A percentile compares a stretch with the other conserved stretches of the same genome.
Conservation (phyloP, 2,329 filamentous ascomycete species). For the Plectosphaerella cucumerina region DNA sequence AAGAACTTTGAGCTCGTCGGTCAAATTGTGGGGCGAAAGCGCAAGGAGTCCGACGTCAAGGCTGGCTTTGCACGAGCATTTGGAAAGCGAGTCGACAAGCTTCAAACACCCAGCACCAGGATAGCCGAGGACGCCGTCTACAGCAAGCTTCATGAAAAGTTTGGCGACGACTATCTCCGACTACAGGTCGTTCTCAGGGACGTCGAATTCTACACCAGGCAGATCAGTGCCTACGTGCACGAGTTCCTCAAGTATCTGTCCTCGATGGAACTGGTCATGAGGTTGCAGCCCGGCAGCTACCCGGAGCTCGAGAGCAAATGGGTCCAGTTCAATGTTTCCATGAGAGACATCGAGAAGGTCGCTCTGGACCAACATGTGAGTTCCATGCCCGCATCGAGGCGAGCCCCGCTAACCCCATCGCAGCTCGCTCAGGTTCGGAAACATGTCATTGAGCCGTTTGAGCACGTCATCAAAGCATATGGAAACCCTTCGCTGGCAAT, state of each 20-base stretch:
- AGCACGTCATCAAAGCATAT: constrained; percentile 73
- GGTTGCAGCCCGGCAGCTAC: constrained; percentile 64
- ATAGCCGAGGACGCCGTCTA: constrained; percentile 79
- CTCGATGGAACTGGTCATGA: constrained; percentile 80
- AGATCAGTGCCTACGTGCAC: constrained; percentile 73
- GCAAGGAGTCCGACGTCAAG: constrained; percentile 84
- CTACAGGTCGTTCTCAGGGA: constrained; percentile 90
- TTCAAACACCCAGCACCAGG: constrained; percentile 59
- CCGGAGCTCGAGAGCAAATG: constrained; percentile 91
- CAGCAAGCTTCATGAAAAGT: constrained; percentile 75
- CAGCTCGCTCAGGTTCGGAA: constrained; percentile 66
- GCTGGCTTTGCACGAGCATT: constrained; percentile 85
- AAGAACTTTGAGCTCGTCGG: constrained; percentile 91
- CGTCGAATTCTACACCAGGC: constrained; percentile 87
- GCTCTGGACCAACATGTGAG: constrained; percentile 81
- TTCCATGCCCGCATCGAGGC: constrained; percentile 8
- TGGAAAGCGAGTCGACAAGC: constrained; percentile 81
- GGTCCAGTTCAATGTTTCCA: constrained; percentile 83
- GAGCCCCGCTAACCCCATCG: not conserved
- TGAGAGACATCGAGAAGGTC: constrained; percentile 79
- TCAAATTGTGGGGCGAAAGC: constrained; percentile 79
- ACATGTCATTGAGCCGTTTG: constrained; percentile 80
- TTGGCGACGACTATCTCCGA: constrained; percentile 87
- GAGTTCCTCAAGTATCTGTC: constrained; percentile 77
- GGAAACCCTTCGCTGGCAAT: constrained; percentile 83